These are phyloP conservation scores for Lentinus tigrinus DNA, from an alignment of 768 basidiomycete genomes.

Conservation along the genomic window DNA sequence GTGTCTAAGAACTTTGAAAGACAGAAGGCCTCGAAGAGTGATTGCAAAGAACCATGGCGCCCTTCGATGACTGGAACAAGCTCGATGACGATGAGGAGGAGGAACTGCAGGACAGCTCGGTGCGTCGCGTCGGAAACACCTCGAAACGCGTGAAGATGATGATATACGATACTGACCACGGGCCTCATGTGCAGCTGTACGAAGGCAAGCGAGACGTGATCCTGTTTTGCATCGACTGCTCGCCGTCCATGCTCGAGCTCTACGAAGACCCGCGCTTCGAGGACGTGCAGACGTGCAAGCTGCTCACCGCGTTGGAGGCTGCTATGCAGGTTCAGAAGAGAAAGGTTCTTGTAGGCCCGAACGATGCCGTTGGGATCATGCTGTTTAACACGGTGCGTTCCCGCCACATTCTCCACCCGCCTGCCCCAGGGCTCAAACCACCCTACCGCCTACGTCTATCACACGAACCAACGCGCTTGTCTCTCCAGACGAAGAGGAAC, in stretches of 20 bases:
- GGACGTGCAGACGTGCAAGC: conserved; percentile 67
- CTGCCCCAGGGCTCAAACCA: not conserved
- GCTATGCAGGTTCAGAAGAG: conserved; percentile 87
- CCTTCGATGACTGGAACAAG: conserved; percentile 80
- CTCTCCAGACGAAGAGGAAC: conserved; percentile 33
- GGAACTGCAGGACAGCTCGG: conserved; percentile 71
- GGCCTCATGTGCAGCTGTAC: conserved; percentile 36
- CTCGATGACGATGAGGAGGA: conserved; percentile 82
- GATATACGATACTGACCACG: no score
- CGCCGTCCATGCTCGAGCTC: conserved; percentile 80
- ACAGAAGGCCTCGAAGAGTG: no score
- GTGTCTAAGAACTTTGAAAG: no score
- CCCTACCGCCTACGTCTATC: not conserved
- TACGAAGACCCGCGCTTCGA: conserved; percentile 65
- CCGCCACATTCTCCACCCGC: not conserved
- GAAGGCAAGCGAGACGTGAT: conserved; percentile 84
- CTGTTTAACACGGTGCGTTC: conserved; percentile 86
- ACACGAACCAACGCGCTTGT: not conserved
- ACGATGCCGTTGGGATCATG: conserved; percentile 86
- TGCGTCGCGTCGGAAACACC: conserved; percentile 43
- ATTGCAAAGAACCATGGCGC: conserved; percentile 60
- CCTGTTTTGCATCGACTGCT: conserved; percentile 95
- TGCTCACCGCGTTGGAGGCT: conserved; percentile 77
- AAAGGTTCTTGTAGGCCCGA: conserved; percentile 86
- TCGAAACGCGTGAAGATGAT: not conserved